Conservation (phyloP, 345 rosid genomes). For the Gossypium mustelinum region DNA sequence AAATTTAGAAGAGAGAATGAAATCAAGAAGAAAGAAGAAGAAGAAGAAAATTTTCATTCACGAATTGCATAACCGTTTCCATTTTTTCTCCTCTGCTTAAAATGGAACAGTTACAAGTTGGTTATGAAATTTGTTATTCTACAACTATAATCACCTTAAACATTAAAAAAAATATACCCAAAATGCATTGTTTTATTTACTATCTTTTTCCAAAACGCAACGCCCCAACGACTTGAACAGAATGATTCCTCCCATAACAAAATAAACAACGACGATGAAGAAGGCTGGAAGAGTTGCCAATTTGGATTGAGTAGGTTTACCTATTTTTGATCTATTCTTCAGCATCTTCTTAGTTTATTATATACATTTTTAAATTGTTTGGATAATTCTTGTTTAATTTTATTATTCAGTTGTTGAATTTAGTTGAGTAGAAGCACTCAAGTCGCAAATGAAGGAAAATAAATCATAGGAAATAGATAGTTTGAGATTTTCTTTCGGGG, state of each 20-base stretch:
- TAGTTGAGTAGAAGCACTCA: neutral
- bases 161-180: too few relatives aligned
- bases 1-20: too few relatives aligned
- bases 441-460: neutral
- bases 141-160: too few relatives aligned
- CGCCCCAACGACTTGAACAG: too few relatives aligned
- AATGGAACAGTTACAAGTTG: too few relatives aligned
- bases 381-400: neutral
- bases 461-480: neutral
- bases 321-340: neutral
- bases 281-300: conserved; percentile 71
- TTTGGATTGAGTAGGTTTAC: conserved; percentile 69
- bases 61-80: too few relatives aligned
- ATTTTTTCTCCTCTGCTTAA: too few relatives aligned
- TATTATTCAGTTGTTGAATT: neutral
- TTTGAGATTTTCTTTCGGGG: neutral
- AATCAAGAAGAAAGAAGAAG: too few relatives aligned
- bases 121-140: too few relatives aligned
- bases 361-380: neutral
- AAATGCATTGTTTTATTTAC: too few relatives aligned
- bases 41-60: too few relatives aligned
- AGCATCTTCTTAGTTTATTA: neutral
- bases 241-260: neutral
- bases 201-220: too few relatives aligned
- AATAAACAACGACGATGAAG: conserved; percentile 43